Evolutionary conservation across 768 basidiomycete species (phyloP).

Genomic region (Candolleomyces eurysporus): DNA sequence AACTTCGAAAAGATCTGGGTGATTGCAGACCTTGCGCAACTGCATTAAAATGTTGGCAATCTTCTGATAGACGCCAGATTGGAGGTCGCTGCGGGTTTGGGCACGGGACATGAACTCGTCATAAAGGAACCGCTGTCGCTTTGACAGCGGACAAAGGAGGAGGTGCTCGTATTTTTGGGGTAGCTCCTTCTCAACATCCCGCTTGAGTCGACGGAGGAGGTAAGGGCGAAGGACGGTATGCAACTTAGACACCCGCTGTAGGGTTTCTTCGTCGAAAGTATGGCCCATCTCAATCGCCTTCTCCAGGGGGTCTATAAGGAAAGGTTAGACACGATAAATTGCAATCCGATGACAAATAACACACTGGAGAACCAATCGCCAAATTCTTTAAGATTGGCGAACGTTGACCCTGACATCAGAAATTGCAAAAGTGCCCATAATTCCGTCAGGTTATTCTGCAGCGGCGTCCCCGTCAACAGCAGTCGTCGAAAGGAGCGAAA

Average conservation of each 20-base stretch:
- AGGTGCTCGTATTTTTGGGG: constrained; percentile 94
- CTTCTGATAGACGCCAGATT: constrained; percentile 84
- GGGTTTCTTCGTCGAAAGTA: constrained; percentile 73
- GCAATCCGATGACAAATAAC: constrained; percentile 25
- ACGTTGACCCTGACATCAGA: constrained; percentile 83
- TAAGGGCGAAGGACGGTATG: constrained; percentile 96
- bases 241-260: constrained; percentile 83
- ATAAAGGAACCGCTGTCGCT: constrained; percentile 91
- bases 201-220: constrained; percentile 91
- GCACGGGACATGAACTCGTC: constrained; percentile 94
- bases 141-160: constrained; percentile 83
- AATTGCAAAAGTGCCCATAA: constrained; percentile 96
- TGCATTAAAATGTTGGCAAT: constrained; percentile 98
- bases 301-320: constrained; percentile 79
- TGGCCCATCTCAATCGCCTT: constrained; percentile 88
- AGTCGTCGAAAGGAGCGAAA: constrained; percentile 85
- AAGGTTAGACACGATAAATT: constrained; percentile 1
- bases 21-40: constrained; percentile 93
- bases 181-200: constrained; percentile 95
- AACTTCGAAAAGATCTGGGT: constrained; percentile 90
- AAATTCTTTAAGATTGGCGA: constrained; percentile 92
- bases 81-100: constrained; percentile 76
- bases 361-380: constrained; percentile 95
- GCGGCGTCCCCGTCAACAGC: constrained; percentile 91
- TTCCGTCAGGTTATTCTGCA: constrained; percentile 96